Conservation (phyloP, 345 rosid genomes). For the Moricandia moricandioides region DNA sequence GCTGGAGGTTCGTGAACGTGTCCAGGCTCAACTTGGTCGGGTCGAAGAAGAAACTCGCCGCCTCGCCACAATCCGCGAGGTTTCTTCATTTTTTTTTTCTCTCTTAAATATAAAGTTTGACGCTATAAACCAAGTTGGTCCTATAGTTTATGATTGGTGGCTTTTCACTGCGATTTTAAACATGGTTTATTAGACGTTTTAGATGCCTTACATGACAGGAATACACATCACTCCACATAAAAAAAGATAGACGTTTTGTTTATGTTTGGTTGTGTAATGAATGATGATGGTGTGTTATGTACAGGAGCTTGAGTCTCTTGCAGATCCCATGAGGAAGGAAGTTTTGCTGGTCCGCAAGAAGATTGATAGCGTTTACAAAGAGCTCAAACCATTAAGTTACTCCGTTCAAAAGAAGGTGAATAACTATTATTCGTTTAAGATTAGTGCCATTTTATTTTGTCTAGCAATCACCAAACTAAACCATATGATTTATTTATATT, state of each 20-base stretch:
- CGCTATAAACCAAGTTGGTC: not conserved
- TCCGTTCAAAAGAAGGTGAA: constrained; percentile 85
- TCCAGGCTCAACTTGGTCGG: constrained; percentile 54
- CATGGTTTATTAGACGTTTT: not conserved
- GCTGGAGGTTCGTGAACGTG: constrained; percentile 52
- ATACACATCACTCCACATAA: not conserved
- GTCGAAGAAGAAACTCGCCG: constrained; percentile 69
- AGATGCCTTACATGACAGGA: not conserved
- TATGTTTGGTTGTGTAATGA: not conserved
- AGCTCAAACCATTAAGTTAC: constrained; percentile 69
- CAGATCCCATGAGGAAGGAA: constrained; percentile 93
- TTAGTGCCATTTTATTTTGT: not conserved
- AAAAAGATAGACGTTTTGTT: not conserved
- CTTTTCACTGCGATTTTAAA: not conserved
- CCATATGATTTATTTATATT: not conserved
- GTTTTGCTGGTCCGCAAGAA: constrained; percentile 66
- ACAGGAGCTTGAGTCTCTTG: constrained; percentile 75
- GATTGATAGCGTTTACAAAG: constrained; percentile 80
- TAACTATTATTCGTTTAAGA: not conserved
- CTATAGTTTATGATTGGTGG: not conserved
- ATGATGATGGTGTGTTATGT: constrained; percentile 8
- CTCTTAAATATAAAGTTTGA: not conserved
- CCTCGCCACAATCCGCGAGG: constrained; percentile 61
- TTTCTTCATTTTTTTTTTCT: constrained; percentile 25
- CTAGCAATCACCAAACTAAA: not conserved